Evolutionary conservation across 768 basidiomycete species (phyloP).

Genomic region (Clathrus columnatus): DNA sequence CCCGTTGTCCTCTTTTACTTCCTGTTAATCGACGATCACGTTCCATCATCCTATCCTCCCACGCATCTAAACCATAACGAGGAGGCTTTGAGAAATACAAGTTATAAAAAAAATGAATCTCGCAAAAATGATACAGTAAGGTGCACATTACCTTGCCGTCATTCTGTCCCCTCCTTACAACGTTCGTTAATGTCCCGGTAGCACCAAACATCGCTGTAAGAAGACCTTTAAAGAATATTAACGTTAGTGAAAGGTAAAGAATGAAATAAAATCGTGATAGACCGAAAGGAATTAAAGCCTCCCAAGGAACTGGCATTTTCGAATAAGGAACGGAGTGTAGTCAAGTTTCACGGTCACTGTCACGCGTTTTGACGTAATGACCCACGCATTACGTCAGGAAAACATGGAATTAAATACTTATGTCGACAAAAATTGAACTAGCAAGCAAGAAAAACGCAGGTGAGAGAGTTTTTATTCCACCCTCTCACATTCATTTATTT

Average conservation of each 20-base stretch:
- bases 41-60: constrained; percentile 97
- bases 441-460: too few species aligned
- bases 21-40: constrained; percentile 85
- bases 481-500: too few species aligned
- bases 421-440: too few species aligned
- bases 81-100: constrained; percentile 46
- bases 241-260: constrained; percentile 4
- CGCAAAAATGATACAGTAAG: constrained; percentile 1
- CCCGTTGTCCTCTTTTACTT: constrained; percentile 75
- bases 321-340: not conserved
- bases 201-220: constrained; percentile 83
- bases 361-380: too few species aligned
- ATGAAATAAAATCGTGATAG: constrained; percentile 7
- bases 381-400: too few species aligned
- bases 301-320: constrained; percentile 93
- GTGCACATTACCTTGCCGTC: constrained; percentile 67
- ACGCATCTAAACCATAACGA: constrained; percentile 76
- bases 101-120: constrained; percentile 4
- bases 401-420: too few species aligned
- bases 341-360: too few species aligned
- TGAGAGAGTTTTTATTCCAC: too few species aligned
- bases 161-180: constrained; percentile 73
- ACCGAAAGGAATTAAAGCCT: constrained; percentile 97
- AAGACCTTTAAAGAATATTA: constrained; percentile 44
- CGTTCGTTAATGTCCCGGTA: constrained; percentile 79